Percentiles rank a stretch among this genome's conserved stretches.
phyloP scores from a whole-genome alignment of 345 rosid species.

The Euphorbia peplus region DNA sequence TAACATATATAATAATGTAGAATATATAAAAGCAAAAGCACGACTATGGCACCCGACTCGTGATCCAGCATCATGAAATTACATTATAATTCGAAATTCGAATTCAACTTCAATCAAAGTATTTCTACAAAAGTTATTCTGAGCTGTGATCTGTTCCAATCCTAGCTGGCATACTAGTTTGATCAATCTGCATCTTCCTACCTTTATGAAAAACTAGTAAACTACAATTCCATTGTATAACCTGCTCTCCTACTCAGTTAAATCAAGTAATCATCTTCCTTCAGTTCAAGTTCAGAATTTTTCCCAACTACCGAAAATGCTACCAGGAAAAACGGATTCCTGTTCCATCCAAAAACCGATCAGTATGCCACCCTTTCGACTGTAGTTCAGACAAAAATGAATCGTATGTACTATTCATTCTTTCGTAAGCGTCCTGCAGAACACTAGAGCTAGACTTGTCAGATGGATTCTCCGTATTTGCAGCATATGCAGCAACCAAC shows the following conservation, averaged over 20 bases:
- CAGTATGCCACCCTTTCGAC: constrained; percentile 89
- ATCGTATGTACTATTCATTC: constrained; percentile 53
- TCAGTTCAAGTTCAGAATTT: neutral
- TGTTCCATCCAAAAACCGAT: constrained; percentile 76
- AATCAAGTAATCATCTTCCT: neutral
- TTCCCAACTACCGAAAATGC: constrained; percentile 7
- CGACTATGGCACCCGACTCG: too few relatives aligned
- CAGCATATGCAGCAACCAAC: constrained; percentile 79
- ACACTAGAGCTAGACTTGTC: constrained; percentile 27
- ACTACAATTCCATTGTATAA: neutral
- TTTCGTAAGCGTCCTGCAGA: constrained; percentile 59
- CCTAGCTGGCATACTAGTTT: neutral
- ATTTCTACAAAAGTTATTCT: neutral
- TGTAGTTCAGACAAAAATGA: constrained; percentile 59
- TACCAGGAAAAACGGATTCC: constrained; percentile 77
- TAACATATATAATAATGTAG: too few relatives aligned
- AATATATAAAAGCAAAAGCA: too few relatives aligned
- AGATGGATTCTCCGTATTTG: constrained; percentile 37
- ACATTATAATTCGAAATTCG: neutral
- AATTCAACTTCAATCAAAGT: neutral
- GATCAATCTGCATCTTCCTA: neutral
- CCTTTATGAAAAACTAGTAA: neutral
- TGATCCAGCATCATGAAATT: neutral
- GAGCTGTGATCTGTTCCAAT: neutral
- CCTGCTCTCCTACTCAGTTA: constrained; percentile 9